Percentiles rank a stretch among this genome's conserved stretches.
These are phyloP conservation scores for Dalbergia cochinchinensis DNA, from an alignment of 306 rosid species.

Conservation along the genomic window DNA sequence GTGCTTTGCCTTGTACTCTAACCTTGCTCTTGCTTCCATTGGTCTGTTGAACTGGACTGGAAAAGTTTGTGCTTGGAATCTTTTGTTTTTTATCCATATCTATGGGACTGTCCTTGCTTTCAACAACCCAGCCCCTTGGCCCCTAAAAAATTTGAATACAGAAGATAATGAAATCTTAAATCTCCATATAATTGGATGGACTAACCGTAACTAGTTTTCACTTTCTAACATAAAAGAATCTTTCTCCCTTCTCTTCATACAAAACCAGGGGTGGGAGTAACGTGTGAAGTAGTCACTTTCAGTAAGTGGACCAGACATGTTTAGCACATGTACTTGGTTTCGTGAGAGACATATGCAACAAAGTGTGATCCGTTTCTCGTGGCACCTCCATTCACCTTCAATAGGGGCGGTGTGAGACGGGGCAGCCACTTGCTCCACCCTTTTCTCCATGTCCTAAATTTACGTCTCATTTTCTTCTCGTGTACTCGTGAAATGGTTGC, in stretches of 20 bases:
- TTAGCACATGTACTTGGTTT: background rate
- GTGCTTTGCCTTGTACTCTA: constrained; percentile 29
- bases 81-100: background rate
- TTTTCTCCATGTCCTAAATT: background rate
- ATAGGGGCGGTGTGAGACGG: too few relatives aligned
- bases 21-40: constrained; percentile 29
- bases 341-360: background rate
- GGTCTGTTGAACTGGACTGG: constrained; percentile 24
- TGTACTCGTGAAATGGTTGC: background rate
- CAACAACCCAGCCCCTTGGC: background rate
- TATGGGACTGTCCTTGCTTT: background rate
- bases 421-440: background rate
- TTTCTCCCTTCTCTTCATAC: too few relatives aligned
- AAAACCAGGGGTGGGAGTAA: too few relatives aligned
- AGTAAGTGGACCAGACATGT: background rate
- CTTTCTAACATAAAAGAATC: too few relatives aligned
- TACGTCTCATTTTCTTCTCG: background rate
- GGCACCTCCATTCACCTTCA: background rate
- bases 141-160: background rate
- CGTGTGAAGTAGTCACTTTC: too few relatives aligned
- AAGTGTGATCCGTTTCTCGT: background rate
- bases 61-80: constrained; percentile 36
- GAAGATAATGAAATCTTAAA: too few relatives aligned
- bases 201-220: background rate
- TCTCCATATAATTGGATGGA: background rate